Evolutionary conservation across 306 rosid genomes (phyloP).

Genomic region (Luffa acutangula): DNA sequence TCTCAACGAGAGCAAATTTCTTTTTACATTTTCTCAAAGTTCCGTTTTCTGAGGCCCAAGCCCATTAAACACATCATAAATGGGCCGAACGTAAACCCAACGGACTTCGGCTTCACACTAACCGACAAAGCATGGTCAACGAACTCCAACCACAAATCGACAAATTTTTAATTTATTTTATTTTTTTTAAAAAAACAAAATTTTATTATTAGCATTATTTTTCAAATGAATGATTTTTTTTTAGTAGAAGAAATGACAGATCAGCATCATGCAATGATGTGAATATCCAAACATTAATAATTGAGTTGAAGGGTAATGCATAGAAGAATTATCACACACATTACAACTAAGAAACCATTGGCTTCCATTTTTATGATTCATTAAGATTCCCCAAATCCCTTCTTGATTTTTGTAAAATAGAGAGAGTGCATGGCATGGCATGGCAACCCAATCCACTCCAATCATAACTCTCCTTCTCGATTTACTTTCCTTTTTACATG

Average conservation of each 20-base stretch:
- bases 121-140: not conserved
- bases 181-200: too few relatives aligned
- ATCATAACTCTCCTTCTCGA: not conserved
- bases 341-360: conserved; percentile 1
- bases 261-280: not conserved
- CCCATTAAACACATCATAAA: not conserved
- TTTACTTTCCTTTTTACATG: not conserved
- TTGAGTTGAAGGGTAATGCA: not conserved
- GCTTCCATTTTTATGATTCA: not conserved
- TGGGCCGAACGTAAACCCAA: not conserved
- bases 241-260: not conserved
- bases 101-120: not conserved
- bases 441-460: not conserved
- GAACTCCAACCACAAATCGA: not conserved
- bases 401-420: not conserved
- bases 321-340: not conserved
- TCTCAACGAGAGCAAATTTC: not conserved
- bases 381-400: conserved; percentile 3
- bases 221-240: too few relatives aligned
- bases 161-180: not conserved
- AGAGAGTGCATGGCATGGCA: not conserved
- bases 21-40: not conserved
- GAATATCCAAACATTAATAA: not conserved
- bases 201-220: not conserved
- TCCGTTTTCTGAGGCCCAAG: not conserved